These are phyloP conservation scores for Fonsecaea monophora DNA, from an alignment of 2,329 filamentous ascomycete species.

Conservation along the genomic window DNA sequence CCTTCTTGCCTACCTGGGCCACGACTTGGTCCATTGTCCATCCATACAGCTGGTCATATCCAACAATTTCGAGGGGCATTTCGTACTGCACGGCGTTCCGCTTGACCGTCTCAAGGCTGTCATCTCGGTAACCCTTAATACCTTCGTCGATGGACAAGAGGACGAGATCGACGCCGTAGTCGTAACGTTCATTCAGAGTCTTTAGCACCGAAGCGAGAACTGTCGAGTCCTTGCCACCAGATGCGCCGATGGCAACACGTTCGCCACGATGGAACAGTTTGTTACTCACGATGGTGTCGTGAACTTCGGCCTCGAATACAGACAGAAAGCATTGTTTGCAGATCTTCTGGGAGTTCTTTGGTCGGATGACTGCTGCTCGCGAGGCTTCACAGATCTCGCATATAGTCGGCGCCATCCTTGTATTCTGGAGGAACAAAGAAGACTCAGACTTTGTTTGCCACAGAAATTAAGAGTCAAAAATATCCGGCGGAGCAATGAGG, in stretches of 20 bases:
- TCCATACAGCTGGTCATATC: conserved; percentile 91
- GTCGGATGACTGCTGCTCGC: conserved; percentile 86
- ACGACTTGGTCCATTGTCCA: conserved; percentile 99
- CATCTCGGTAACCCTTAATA: conserved; percentile 95
- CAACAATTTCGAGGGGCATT: conserved; percentile 89
- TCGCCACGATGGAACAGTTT: conserved; percentile 84
- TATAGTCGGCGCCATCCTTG: conserved; percentile 73
- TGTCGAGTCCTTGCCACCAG: conserved; percentile 96
- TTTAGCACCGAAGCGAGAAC: conserved; percentile 94
- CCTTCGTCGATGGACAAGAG: conserved; percentile 95
- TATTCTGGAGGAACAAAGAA: not conserved
- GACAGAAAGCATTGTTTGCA: conserved; percentile 87
- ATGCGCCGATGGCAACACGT: conserved; percentile 90
- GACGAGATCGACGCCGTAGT: conserved; percentile 84
- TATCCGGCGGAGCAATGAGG: conserved; percentile 8
- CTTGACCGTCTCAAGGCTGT: conserved; percentile 95
- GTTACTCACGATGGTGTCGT: conserved; percentile 85
- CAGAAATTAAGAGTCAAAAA: not conserved
- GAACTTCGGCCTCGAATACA: conserved; percentile 90
- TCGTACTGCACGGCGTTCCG: conserved; percentile 88
- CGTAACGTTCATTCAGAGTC: conserved; percentile 86
- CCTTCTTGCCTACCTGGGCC: conserved; percentile 93
- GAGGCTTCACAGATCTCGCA: conserved; percentile 79
- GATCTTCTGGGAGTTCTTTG: conserved; percentile 92
- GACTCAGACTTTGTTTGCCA: not conserved